phyloP scores from a whole-genome alignment of 768 basidiomycete genomes.

The Butyriboletus loyo region DNA sequence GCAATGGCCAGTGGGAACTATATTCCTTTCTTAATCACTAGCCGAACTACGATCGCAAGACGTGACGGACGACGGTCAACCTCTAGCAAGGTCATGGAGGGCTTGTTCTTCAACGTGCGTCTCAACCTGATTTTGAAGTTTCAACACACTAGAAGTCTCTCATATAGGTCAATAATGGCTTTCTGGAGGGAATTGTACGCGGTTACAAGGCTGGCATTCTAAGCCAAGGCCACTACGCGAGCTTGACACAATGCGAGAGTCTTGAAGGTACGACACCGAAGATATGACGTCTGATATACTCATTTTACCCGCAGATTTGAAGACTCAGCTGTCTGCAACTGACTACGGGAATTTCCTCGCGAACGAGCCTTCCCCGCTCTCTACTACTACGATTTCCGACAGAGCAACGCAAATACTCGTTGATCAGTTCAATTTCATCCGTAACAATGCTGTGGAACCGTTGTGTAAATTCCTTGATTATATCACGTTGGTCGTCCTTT shows the following conservation, averaged over 20 bases:
- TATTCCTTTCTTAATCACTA: conserved; percentile 10
- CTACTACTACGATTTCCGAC: conserved; percentile 94
- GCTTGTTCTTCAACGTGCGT: conserved; percentile 82
- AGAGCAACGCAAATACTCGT: conserved; percentile 94
- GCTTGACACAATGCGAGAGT: conserved; percentile 94
- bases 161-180: conserved; percentile 66
- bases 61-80: conserved; percentile 2
- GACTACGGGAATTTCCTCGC: conserved; percentile 99
- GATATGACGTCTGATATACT: not conserved
- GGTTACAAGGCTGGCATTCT: conserved; percentile 95
- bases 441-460: conserved; percentile 88
- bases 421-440: conserved; percentile 94
- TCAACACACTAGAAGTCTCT: conserved; percentile 12
- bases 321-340: conserved; percentile 92
- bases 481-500: conserved; percentile 72
- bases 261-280: conserved; percentile 69
- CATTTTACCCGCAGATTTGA: conserved; percentile 64
- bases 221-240: conserved; percentile 85
- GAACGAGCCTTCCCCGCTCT: conserved; percentile 91
- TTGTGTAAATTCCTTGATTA: conserved; percentile 94
- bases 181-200: conserved; percentile 77
- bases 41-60: not conserved
- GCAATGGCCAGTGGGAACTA: conserved; percentile 14
- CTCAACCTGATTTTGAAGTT: not conserved
- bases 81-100: conserved; percentile 59